A percentile compares a stretch with the other conserved stretches of the same genome.
Evolutionary conservation across 2,329 filamentous ascomycete genomes (phyloP).

Genomic region (Neonectria ditissima): DNA sequence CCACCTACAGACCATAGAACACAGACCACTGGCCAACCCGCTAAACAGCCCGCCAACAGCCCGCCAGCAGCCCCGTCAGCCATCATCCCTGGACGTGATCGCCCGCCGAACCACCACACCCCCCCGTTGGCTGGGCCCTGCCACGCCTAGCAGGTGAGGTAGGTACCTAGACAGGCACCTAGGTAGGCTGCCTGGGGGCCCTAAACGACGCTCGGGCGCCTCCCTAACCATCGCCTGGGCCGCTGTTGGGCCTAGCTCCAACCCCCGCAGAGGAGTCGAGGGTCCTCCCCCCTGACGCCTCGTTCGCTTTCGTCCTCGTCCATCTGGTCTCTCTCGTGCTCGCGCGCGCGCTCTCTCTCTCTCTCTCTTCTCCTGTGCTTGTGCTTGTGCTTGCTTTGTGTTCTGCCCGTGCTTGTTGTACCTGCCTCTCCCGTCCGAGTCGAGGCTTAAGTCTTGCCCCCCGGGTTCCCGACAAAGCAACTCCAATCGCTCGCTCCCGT

Average conservation of each 20-base stretch:
- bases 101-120: conserved; percentile 39
- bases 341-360: conserved; percentile 25
- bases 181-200: conserved; percentile 38
- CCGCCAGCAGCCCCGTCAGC: conserved; percentile 24
- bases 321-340: conserved; percentile 22
- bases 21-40: conserved; percentile 13
- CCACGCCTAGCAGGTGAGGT: not conserved
- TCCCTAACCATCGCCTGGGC: conserved; percentile 42
- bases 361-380: conserved; percentile 34
- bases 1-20: conserved; percentile 14
- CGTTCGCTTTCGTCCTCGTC: conserved; percentile 36
- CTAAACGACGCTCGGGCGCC: conserved; percentile 45
- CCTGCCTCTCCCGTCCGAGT: conserved; percentile 6
- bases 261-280: conserved; percentile 46
- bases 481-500: conserved; percentile 18
- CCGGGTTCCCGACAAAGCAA: conserved; percentile 8
- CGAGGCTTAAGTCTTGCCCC: conserved; percentile 21
- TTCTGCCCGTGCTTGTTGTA: not conserved
- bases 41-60: not conserved
- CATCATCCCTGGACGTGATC: conserved; percentile 40
- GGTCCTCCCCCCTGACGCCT: conserved; percentile 44
- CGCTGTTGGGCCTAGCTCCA: conserved; percentile 45
- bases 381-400: conserved; percentile 6
- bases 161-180: not conserved
- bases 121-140: conserved; percentile 1